Conservation (phyloP, 768 basidiomycete genomes). For the Russula virescens region DNA sequence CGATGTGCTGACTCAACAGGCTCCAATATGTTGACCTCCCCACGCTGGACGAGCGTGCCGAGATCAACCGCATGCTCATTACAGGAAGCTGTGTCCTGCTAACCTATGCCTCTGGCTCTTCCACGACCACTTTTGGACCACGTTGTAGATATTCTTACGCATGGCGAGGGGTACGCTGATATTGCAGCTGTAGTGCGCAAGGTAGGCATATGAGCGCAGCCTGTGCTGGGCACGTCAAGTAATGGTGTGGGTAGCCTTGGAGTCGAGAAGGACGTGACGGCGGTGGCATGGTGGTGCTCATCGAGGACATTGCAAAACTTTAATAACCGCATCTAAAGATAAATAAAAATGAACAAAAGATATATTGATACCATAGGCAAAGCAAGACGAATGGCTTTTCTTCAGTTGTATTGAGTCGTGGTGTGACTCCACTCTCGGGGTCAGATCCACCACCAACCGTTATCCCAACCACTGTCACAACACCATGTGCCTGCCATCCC, state of each 20-base stretch:
- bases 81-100: too few species aligned
- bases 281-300: constrained; percentile 42
- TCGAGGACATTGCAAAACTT: constrained; percentile 54
- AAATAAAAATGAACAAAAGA: too few species aligned
- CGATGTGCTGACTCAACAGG: too few species aligned
- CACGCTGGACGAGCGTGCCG: too few species aligned
- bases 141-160: constrained; percentile 39
- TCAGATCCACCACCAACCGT: not conserved
- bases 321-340: too few species aligned
- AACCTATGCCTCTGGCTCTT: not conserved
- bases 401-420: too few species aligned
- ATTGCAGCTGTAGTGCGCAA: constrained; percentile 84
- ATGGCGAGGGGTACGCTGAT: constrained; percentile 88
- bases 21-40: too few species aligned
- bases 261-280: constrained; percentile 54
- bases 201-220: constrained; percentile 77
- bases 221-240: constrained; percentile 61
- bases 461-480: accelerated
- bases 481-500: constrained; percentile 14
- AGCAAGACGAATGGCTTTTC: too few species aligned
- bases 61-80: constrained; percentile 65
- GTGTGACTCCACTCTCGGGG: constrained; percentile 9
- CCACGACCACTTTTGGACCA: constrained; percentile 28
- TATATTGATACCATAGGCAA: too few species aligned
- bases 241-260: constrained; percentile 40